Evolutionary conservation across 2,329 filamentous ascomycete genomes (phyloP), one percentile per base, ranked within the genome.

Genomic region (Huntiella decipiens): DNA sequence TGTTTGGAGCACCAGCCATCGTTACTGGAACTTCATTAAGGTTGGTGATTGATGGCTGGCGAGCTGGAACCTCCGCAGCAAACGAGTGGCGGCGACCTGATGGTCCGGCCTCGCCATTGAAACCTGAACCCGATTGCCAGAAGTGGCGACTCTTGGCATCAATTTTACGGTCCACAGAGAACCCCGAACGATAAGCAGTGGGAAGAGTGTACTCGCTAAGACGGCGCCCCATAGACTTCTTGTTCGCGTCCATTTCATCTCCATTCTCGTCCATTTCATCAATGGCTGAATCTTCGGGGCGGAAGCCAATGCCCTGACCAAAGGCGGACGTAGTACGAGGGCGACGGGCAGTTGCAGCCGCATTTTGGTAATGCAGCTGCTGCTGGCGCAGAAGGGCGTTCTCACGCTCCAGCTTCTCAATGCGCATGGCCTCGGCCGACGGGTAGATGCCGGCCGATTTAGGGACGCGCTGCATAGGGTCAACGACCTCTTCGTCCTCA

Each of bases 51-150:
- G 75, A 79, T 2, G 67, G 71, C 52, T 79, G 75, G 11, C 76
- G 68, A 19, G 73, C 76, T 22, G 72, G 74, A 55, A 79, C 68
- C 54, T 77, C 77, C 5, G 40, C 40, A 44, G 76, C 83, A 56
- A 91, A 84, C 1, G 83, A 88, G 59, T 88, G 83, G 22, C 83
- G 75, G 49, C 83, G 73, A 28, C 22, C 22, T 54, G 81, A 85
- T 55, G 86, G 80, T 10, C 78, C 74, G 28, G 75, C 66, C 50
- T 82, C 78, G 3, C 66, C 67, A 17, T 73, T 28, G 56, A 82
- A 81, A 1, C 73, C 76, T n/a, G 77, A 67, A 4, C 77, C 76
- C 53, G 72, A 80, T 52, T 82, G 78, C 80, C 80, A 86, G 51
- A 74, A 72, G 3, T 70, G 74, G 6, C 44, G 41, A 54, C 74